A percentile compares a stretch with the other conserved stretches of the same genome.
Evolutionary conservation across 305 asterid genomes (phyloP).

Genomic region (Fraxinus sp.): DNA sequence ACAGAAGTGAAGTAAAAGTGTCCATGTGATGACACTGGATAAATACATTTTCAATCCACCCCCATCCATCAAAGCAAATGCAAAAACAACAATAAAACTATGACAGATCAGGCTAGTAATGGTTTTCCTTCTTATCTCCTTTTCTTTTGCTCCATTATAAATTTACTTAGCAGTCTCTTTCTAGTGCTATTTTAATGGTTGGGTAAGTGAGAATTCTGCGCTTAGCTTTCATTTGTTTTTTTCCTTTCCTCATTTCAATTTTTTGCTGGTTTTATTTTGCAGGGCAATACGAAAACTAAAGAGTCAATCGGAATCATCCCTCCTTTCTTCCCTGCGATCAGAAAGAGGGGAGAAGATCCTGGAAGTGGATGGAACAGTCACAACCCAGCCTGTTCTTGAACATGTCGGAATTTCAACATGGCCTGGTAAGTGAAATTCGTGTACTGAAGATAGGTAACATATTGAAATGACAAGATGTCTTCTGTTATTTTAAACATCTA

Average conservation of each 20-base stretch:
- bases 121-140: slow-evolving; percentile 1
- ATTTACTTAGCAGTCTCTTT: neutral
- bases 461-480: neutral
- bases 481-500: neutral
- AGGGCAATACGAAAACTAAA: slow-evolving; percentile 68
- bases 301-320: slow-evolving; percentile 73
- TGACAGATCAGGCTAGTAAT: slow-evolving; percentile 1
- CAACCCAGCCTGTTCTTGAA: slow-evolving; percentile 94
- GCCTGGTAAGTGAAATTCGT: slow-evolving; percentile 61
- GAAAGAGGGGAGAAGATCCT: slow-evolving; percentile 70
- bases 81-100: too few species aligned
- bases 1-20: too few species aligned
- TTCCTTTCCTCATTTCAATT: neutral
- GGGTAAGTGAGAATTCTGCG: slow-evolving; percentile 3
- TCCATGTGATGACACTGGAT: too few species aligned
- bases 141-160: slow-evolving; percentile 4
- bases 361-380: slow-evolving; percentile 86
- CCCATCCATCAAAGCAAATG: too few species aligned
- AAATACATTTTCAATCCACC: too few species aligned
- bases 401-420: slow-evolving; percentile 85
- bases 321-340: slow-evolving; percentile 59
- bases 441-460: neutral
- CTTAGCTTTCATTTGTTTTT: neutral
- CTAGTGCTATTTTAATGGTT: neutral
- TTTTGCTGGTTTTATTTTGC: slow-evolving; percentile 14